These are phyloP conservation scores for maize (Zea mays) DNA, from an alignment of 176 grass and related monocot genomes.

Conservation along the genomic window Zm-B73-REFERENCE-NAM-5.0 NC_050101.1:148294001-148294500, in stretches of 20 bases:
- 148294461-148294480: too few species aligned
- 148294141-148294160: conserved; percentile 66
- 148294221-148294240: not conserved
- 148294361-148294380: too few species aligned
- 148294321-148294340: too few species aligned
- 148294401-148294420: too few species aligned
- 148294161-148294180: conserved; percentile 84
- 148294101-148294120: conserved; percentile 74
- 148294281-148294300: too few species aligned
- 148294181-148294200: conserved; percentile 91
- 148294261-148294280: not conserved
- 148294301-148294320: too few species aligned
- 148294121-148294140: conserved; percentile 84
- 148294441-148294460: too few species aligned
- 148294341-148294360: too few species aligned
- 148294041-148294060: conserved; percentile 15
- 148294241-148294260: conserved; percentile 1
- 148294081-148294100: conserved; percentile 54
- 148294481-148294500: too few species aligned
- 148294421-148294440: too few species aligned
- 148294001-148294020: conserved; percentile 27
- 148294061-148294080: conserved; percentile 29
- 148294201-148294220: conserved; percentile 70
- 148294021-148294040: conserved; percentile 50
- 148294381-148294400: too few species aligned